phyloP scores from a whole-genome alignment of 2,329 filamentous ascomycete species.

The Hymenoscyphus occultus region DNA sequence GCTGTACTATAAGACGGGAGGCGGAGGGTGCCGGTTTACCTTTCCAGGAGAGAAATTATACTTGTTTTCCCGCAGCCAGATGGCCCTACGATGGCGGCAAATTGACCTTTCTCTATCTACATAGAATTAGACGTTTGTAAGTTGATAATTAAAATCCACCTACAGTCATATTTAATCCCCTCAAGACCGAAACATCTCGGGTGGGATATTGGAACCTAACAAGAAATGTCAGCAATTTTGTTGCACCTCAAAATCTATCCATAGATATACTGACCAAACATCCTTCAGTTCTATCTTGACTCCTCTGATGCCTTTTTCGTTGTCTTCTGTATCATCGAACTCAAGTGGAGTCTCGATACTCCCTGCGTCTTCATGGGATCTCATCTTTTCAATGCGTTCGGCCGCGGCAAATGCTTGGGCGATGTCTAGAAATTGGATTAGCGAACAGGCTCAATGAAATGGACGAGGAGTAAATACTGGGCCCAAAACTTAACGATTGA shows the following conservation, averaged over 20 bases:
- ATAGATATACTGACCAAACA: slow-evolving; percentile 37
- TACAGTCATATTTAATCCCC: slow-evolving; percentile 46
- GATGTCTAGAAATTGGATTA: slow-evolving; percentile 38
- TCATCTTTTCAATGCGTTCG: slow-evolving; percentile 54
- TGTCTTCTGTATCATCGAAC: slow-evolving; percentile 32
- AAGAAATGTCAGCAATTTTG: too few relatives aligned
- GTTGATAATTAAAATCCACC: slow-evolving; percentile 39
- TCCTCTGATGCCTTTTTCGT: slow-evolving; percentile 16
- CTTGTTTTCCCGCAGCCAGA: slow-evolving; percentile 67
- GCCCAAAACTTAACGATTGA: slow-evolving; percentile 49
- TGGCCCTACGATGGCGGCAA: slow-evolving; percentile 67
- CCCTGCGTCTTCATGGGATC: slow-evolving; percentile 13
- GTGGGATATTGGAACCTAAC: slow-evolving; percentile 54
- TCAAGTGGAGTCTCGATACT: not conserved
- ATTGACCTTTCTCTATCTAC: slow-evolving; percentile 58
- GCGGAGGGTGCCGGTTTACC: slow-evolving; percentile 29
- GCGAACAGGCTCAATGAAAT: slow-evolving; percentile 12
- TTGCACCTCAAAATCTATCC: too few relatives aligned
- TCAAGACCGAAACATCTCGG: slow-evolving; percentile 53
- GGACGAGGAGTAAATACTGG: slow-evolving; percentile 30
- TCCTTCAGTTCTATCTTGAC: slow-evolving; percentile 40
- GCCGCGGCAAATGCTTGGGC: slow-evolving; percentile 56
- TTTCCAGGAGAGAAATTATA: slow-evolving; percentile 62
- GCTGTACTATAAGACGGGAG: not conserved
- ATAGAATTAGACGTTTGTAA: not conserved